Conservation (phyloP, 192 early-diverging fungal genomes). For the Funneliformis geosporum region DNA sequence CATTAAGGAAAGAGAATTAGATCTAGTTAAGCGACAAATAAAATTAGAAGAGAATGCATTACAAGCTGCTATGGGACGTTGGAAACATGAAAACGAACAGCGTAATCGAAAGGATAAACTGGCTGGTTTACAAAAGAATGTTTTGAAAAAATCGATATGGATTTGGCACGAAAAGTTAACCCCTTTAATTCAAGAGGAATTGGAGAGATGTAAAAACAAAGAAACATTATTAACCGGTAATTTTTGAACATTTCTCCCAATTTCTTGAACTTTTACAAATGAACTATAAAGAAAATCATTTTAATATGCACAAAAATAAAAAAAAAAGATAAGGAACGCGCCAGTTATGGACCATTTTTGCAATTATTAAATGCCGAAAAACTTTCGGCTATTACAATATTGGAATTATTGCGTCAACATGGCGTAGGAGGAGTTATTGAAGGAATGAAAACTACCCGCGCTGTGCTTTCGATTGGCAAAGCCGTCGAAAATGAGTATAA, state of each 20-base stretch:
- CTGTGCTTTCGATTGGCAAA: slow-evolving; percentile 65
- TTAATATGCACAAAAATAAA: slow-evolving; percentile 12
- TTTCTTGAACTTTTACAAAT: not conserved
- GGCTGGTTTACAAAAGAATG: slow-evolving; percentile 50
- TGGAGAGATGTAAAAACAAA: slow-evolving; percentile 53
- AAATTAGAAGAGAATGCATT: slow-evolving; percentile 83
- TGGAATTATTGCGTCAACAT: slow-evolving; percentile 72
- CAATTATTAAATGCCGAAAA: slow-evolving; percentile 67
- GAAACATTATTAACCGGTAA: slow-evolving; percentile 13
- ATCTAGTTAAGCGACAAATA: slow-evolving; percentile 72
- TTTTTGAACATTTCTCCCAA: not conserved
- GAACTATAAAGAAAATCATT: slow-evolving; percentile 11
- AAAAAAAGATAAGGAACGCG: slow-evolving; percentile 53
- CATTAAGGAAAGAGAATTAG: slow-evolving; percentile 52
- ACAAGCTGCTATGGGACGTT: slow-evolving; percentile 69
- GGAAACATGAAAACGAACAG: slow-evolving; percentile 55
- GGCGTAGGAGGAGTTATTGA: slow-evolving; percentile 49
- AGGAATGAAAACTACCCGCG: slow-evolving; percentile 60
- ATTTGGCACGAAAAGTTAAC: slow-evolving; percentile 76
- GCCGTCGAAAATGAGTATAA: slow-evolving; percentile 84
- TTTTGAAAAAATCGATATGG: slow-evolving; percentile 63
- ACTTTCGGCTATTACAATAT: slow-evolving; percentile 80
- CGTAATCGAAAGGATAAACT: slow-evolving; percentile 59
- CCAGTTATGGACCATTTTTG: slow-evolving; percentile 64
- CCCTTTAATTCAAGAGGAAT: slow-evolving; percentile 68